Conservation (phyloP, 345 rosid genomes). For the Eucalyptus sp. region DNA sequence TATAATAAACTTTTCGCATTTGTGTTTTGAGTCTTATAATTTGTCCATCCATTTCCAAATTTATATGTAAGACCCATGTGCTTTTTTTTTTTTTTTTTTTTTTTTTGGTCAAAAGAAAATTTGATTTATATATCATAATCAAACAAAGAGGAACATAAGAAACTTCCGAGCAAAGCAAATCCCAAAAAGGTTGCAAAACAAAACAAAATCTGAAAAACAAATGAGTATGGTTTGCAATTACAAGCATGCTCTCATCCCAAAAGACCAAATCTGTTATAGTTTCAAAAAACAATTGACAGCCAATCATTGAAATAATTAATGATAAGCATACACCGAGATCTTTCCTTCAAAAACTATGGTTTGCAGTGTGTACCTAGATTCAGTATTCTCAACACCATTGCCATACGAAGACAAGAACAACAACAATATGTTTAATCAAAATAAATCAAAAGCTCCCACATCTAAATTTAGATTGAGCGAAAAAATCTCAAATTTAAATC, state of each 20-base stretch:
- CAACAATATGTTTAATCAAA: not conserved
- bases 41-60: not conserved
- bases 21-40: not conserved
- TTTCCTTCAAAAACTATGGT: not conserved
- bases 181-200: no score
- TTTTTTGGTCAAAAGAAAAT: not conserved
- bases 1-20: not conserved
- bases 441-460: not conserved
- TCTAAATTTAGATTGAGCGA: not conserved
- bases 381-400: no score
- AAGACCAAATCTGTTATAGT: not conserved
- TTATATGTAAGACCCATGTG: not conserved
- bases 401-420: not conserved
- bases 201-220: not conserved
- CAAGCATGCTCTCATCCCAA: not conserved
- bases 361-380: not conserved
- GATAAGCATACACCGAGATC: fast-evolving
- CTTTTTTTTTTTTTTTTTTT: no score
- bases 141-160: not conserved
- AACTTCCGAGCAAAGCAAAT: no score
- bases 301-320: no score
- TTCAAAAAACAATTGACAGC: not conserved
- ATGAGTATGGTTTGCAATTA: no score
- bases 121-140: no score
- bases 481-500: no score